Percentiles rank a stretch among this genome's conserved stretches.
phyloP scores from a whole-genome alignment of 225 moss, liverwort and hornwort species.

The Pseudoscleropodium purum region DNA sequence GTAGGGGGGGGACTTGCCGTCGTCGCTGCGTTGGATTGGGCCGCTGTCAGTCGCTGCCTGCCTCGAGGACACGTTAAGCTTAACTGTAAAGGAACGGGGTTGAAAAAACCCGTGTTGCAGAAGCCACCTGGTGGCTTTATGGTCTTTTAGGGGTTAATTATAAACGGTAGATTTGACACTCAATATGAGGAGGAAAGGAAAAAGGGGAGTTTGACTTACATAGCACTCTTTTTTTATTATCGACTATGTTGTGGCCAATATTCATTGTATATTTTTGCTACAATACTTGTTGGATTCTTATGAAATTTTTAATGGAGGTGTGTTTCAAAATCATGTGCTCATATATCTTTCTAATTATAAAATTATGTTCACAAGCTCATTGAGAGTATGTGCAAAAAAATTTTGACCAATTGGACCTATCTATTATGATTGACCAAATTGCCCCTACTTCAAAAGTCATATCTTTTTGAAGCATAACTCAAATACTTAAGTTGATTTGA shows the following conservation, averaged over 20 bases:
- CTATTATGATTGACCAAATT: accelerated
- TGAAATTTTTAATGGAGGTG: background rate
- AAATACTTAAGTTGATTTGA: background rate
- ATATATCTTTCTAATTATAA: background rate
- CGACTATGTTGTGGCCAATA: background rate
- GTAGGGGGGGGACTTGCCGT: too few relatives aligned
- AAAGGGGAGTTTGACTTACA: background rate
- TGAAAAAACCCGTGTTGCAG: too few relatives aligned
- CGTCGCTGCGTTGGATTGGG: background rate
- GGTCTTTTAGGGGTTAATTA: too few relatives aligned
- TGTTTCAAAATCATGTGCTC: background rate
- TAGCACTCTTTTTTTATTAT: background rate
- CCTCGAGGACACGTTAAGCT: background rate
- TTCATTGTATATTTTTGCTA: background rate
- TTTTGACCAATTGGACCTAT: background rate
- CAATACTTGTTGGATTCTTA: background rate
- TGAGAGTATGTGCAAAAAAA: background rate
- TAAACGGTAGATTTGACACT: too few relatives aligned
- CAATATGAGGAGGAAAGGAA: background rate
- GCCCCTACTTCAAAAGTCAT: background rate
- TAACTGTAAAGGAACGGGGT: too few relatives aligned
- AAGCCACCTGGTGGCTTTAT: too few relatives aligned
- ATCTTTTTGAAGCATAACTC: background rate
- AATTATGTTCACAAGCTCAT: background rate
- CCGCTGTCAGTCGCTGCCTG: background rate